These are phyloP conservation scores for Geosmithia morbida DNA, from an alignment of 2,329 filamentous ascomycete species.

Conservation along the genomic window DNA sequence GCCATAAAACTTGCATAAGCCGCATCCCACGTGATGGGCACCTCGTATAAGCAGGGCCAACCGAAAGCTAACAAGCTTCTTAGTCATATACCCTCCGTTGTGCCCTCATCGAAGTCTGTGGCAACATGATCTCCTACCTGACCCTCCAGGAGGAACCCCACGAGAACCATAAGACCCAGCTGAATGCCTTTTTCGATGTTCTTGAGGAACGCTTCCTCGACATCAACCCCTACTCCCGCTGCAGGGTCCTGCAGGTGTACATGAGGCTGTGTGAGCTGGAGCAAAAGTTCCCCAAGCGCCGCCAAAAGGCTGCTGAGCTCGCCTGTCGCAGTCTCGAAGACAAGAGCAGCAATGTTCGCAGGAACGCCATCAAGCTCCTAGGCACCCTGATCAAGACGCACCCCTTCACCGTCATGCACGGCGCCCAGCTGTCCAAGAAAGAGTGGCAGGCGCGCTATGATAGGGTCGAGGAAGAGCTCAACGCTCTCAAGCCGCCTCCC, in stretches of 20 bases:
- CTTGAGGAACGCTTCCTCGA: constrained; percentile 93
- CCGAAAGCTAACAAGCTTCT: constrained; percentile 8
- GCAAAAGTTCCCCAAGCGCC: constrained; percentile 84
- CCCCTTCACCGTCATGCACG: constrained; percentile 84
- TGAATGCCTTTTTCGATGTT: constrained; percentile 94
- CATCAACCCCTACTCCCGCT: constrained; percentile 91
- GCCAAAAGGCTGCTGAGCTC: constrained; percentile 76
- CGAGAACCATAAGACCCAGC: constrained; percentile 87
- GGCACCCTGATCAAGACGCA: constrained; percentile 84
- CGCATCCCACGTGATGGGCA: too few relatives aligned
- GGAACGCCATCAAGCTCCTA: constrained; percentile 88
- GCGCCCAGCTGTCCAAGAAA: constrained; percentile 67
- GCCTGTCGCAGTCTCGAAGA: constrained; percentile 85
- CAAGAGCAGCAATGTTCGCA: constrained; percentile 92
- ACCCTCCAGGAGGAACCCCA: constrained; percentile 83
- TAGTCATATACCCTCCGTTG: constrained; percentile 86
- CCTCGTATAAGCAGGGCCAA: too few relatives aligned
- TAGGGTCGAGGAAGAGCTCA: constrained; percentile 68
- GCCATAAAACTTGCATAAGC: background rate
- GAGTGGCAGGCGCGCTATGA: constrained; percentile 79
- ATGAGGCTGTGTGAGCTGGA: constrained; percentile 86
- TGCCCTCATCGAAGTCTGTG: constrained; percentile 91
- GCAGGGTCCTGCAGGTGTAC: constrained; percentile 84
- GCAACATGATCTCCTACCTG: constrained; percentile 83
- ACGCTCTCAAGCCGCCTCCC: constrained; percentile 67